Evolutionary conservation across 2,329 filamentous ascomycete genomes (phyloP).

Genomic region (Colletotrichum spinosum): DNA sequence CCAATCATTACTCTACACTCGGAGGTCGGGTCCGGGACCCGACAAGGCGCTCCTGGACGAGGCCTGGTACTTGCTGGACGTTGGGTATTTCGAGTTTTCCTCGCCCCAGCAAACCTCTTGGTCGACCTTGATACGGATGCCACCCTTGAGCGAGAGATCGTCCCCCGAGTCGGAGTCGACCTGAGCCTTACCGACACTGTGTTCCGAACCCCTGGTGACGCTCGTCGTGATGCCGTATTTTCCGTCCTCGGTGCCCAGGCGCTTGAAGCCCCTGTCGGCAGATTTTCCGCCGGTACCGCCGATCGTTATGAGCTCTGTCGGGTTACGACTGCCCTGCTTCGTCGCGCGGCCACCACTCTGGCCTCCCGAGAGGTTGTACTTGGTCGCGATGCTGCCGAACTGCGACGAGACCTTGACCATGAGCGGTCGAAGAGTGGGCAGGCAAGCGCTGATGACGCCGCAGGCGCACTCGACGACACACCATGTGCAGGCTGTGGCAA

Average conservation of each 20-base stretch:
- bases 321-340: slow-evolving; percentile 23
- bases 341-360: slow-evolving; percentile 22
- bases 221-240: slow-evolving; percentile 25
- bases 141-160: slow-evolving; percentile 19
- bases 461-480: slow-evolving; percentile 47
- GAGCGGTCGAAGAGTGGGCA: slow-evolving; percentile 54
- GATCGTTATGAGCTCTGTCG: slow-evolving; percentile 32
- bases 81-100: not conserved
- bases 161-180: slow-evolving; percentile 17
- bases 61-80: slow-evolving; percentile 15
- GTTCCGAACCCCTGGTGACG: slow-evolving; percentile 13
- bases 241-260: slow-evolving; percentile 20
- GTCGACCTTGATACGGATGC: slow-evolving; percentile 26
- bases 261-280: slow-evolving; percentile 28
- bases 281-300: slow-evolving; percentile 29
- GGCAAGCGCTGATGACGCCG: slow-evolving; percentile 55
- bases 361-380: slow-evolving; percentile 29
- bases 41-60: slow-evolving; percentile 16
- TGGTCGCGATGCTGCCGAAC: slow-evolving; percentile 30
- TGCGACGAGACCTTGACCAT: slow-evolving; percentile 28
- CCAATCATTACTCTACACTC: slow-evolving; percentile 7
- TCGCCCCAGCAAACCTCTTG: slow-evolving; percentile 31
- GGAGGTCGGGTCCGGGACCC: slow-evolving; percentile 9
- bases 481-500: slow-evolving; percentile 47
- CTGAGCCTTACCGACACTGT: not conserved